Percentiles rank a stretch among this genome's conserved stretches.
phyloP scores from a whole-genome alignment of 73 alveolate species.

The Paramecium bursaria region DNA sequence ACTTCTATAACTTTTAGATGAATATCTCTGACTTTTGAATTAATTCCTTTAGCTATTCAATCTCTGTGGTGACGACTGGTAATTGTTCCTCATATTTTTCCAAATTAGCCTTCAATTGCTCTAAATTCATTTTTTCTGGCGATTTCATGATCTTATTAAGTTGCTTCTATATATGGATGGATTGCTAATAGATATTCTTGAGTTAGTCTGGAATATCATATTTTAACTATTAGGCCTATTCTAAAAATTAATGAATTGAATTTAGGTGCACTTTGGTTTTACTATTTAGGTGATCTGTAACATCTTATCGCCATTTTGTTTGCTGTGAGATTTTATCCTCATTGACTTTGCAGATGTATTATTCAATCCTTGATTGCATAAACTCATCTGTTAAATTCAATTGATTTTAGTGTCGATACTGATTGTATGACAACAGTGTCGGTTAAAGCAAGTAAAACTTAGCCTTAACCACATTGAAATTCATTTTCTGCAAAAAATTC shows the following conservation, averaged over 20 bases:
- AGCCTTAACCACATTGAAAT: slow-evolving; percentile 11
- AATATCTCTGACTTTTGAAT: slow-evolving; percentile 11
- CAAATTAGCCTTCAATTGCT: neutral
- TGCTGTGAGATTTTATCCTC: slow-evolving; percentile 39
- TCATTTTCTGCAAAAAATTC: slow-evolving; percentile 16
- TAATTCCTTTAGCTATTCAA: neutral
- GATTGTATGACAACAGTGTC: slow-evolving; percentile 1
- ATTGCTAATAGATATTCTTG: neutral
- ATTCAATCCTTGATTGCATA: slow-evolving; percentile 35
- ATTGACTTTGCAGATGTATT: slow-evolving; percentile 20
- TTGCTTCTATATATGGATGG: slow-evolving; percentile 21
- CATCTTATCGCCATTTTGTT: slow-evolving; percentile 41
- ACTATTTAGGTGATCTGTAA: slow-evolving; percentile 5
- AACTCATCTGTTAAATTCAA: slow-evolving; percentile 36
- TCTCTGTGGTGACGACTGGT: slow-evolving; percentile 19
- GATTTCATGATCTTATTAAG: slow-evolving; percentile 16
- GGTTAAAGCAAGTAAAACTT: slow-evolving; percentile 50
- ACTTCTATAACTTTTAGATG: neutral
- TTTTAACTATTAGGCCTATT: slow-evolving; percentile 5
- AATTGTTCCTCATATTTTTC: slow-evolving; percentile 22
- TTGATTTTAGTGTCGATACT: neutral
- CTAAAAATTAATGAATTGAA: slow-evolving; percentile 3
- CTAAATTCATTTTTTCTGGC: slow-evolving; percentile 14
- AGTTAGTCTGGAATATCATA: slow-evolving; percentile 40
- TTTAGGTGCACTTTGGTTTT: slow-evolving; percentile 24